These are phyloP conservation scores for Sclerotinia trifoliorum DNA, from an alignment of 2,329 filamentous ascomycete species.

Conservation along the genomic window DNA sequence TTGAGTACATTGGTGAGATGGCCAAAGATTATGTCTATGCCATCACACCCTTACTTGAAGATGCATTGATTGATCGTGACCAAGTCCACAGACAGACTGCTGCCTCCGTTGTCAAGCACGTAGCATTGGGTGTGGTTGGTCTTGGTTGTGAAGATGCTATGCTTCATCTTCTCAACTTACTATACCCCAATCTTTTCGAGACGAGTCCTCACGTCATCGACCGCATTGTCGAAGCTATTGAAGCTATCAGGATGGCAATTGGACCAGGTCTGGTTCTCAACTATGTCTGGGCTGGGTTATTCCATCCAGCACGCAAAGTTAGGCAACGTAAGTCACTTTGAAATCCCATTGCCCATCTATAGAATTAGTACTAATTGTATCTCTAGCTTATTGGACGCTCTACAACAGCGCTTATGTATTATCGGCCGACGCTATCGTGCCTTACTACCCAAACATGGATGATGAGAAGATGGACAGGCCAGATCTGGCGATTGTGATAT, in stretches of 20 bases:
- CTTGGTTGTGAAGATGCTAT: constrained; percentile 97
- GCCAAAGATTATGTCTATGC: constrained; percentile 99
- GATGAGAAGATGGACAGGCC: constrained; percentile 76
- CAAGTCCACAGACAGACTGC: constrained; percentile 98
- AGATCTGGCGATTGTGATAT: constrained; percentile 82
- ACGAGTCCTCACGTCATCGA: constrained; percentile 98
- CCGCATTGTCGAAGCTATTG: constrained; percentile 94
- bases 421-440: constrained; percentile 89
- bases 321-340: constrained; percentile 54
- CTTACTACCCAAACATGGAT: constrained; percentile 86
- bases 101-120: constrained; percentile 94
- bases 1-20: constrained; percentile 99
- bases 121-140: constrained; percentile 94
- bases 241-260: constrained; percentile 90
- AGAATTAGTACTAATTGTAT: not conserved
- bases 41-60: constrained; percentile 90
- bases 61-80: constrained; percentile 95
- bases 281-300: constrained; percentile 96
- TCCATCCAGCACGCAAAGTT: constrained; percentile 95
- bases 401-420: constrained; percentile 98
- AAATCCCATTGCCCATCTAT: too few relatives aligned
- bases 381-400: constrained; percentile 77
- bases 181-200: constrained; percentile 97
- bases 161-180: constrained; percentile 92
- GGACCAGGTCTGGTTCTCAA: constrained; percentile 93